Evolutionary conservation across 192 early-diverging fungal species (phyloP).

Genomic region (Obelidium mucronatum): DNA sequence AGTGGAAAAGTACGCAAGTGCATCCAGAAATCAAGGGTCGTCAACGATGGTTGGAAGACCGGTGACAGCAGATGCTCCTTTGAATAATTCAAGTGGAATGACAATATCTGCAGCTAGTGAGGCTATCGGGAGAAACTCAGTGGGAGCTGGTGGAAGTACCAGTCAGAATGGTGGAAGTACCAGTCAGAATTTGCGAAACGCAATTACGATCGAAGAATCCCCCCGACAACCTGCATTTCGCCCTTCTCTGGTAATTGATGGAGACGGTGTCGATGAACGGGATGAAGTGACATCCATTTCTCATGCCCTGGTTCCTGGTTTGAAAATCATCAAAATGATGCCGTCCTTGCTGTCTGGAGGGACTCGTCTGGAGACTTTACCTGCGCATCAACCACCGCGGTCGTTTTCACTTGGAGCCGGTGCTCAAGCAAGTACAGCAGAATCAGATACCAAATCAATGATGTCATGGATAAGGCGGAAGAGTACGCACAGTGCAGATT

Average conservation of each 20-base stretch:
- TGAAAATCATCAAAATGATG: constrained; percentile 26
- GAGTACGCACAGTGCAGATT: neutral
- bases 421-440: neutral
- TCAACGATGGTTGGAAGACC: neutral
- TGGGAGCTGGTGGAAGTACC: neutral
- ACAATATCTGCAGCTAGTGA: neutral
- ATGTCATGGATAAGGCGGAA: constrained; percentile 19
- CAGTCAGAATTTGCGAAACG: neutral
- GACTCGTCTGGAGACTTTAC: neutral
- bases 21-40: neutral
- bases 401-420: neutral
- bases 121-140: neutral
- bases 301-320: constrained; percentile 25
- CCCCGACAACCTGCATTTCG: neutral
- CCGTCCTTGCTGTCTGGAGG: neutral
- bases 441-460: neutral
- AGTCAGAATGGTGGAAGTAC: neutral
- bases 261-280: constrained; percentile 22
- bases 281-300: constrained; percentile 37
- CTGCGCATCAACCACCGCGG: neutral
- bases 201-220: neutral
- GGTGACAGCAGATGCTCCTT: neutral
- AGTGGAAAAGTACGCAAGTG: neutral
- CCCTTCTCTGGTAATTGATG: constrained; percentile 11
- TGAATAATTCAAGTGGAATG: neutral